Evolutionary conservation across 805 yeast species (phyloP), one percentile per base, ranked within the genome.

Genomic region (Candida silvatica): DNA sequence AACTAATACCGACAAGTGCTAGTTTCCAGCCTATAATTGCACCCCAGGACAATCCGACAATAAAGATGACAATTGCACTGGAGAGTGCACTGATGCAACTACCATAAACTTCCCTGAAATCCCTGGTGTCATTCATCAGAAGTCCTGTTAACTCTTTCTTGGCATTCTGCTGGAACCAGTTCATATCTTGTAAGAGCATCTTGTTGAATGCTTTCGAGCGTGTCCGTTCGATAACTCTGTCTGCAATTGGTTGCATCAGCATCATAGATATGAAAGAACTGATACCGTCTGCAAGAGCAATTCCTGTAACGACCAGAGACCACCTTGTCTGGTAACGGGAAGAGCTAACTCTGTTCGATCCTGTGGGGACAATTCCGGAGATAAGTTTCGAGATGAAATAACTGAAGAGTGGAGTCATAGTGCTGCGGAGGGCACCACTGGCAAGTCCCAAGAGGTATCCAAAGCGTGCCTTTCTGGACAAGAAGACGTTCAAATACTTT

Each of bases 1-100:
- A 64, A 0, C 95, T 69, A 8, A 88, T 47, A 2, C 95, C 94
- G 2, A 85, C 92, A 7, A 90, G 58, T 2, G 96, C 73, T 28
- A 92, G 59, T 47, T 80, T 82, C 97, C 97, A 92, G 0, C 96
- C 95, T 8, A 67, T 52, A 0, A 66, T 67, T 1, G 86, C 41
- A 0, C 96, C 77, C 97, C 97, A 92, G 5, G 74, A 60, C 4
- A 78, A 41, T 4, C 96, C 94, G 19, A 76, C 56, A 0, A 62
- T 26, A 0, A 80, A 60, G 32, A 86, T 65, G 0, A 75, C 60
- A 2, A 71, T 33, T 27, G 83, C 66, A 8, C 79, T 70, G 1
- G 74, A 45, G 0, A 74, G 29, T 0, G 78, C 67, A 7, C 77
- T 63, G 20, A 84, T 50, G 42, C 80, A 77, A 29, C 76, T 76